Evolutionary conservation across 495 filamentous ascomycete species (phyloP), one percentile per base, ranked within the genome.

Genomic region (Lasiosphaeris hirsuta): DNA sequence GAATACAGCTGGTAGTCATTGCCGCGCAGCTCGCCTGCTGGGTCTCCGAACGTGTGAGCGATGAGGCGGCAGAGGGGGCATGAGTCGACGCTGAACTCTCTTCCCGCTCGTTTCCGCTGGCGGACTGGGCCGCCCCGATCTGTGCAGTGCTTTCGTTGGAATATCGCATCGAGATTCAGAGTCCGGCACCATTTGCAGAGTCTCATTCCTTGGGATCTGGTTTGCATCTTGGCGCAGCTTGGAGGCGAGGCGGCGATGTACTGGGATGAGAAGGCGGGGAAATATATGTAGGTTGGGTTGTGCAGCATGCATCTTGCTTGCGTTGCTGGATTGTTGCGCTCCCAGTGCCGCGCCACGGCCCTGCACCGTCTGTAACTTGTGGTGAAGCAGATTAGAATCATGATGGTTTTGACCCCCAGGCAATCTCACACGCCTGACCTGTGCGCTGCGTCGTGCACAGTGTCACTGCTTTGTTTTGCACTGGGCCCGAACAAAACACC

Each of bases 91-190:
- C 45, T 19, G 19, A 48, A 48, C 15, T 48, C 45, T 48, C 45
- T 48, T 48, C 45, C 45, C 45, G 45, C 15, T 48, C 45, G 45
- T 48, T 19, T 48, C 45, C 45, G 45, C 45, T 48, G 45, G 45
- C 45, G 19, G 19, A 48, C 45, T 48, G 45, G 45, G 45, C 45
- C 8, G 45, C 45, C 45, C 11, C 14, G 14, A 48, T 48, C 14
- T 6, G 45, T 48, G 45, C 11, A 33, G 45, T 48, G 45, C 45
- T 48, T 48, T 48, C 45, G 45, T 8, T 33, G 11, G 19, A 48
- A 48, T 19, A 48, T 33, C 19, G 45, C 45, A 48, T 48, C 19
- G 45, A 48, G 14, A 48, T 48, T 48, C 45, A 48, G 19, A 19
- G 45, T 48, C 15, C 45, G 45, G 45, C 19, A 48, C 19, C 45